Evolutionary conservation across 2,329 filamentous ascomycete genomes (phyloP).

Genomic region (Microthyrium microscopicum): DNA sequence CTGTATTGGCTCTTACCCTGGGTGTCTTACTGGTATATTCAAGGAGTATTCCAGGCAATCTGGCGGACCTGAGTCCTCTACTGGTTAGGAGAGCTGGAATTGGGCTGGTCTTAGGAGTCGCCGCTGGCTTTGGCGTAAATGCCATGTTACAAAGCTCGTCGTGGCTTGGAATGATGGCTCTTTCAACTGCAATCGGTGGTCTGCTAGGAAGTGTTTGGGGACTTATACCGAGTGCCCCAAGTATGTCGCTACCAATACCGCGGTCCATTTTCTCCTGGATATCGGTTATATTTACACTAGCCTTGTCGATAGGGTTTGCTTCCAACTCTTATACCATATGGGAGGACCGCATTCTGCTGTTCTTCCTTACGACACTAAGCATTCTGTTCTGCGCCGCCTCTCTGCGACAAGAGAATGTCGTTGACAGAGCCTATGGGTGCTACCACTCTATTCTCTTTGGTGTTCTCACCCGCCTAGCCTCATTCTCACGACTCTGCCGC

Average conservation of each 20-base stretch:
- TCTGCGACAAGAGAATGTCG: slow-evolving; percentile 48
- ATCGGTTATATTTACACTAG: slow-evolving; percentile 61
- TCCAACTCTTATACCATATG: slow-evolving; percentile 98
- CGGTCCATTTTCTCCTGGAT: slow-evolving; percentile 80
- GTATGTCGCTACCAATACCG: slow-evolving; percentile 42
- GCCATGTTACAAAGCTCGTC: slow-evolving; percentile 24
- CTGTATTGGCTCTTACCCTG: slow-evolving; percentile 51
- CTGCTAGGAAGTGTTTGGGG: slow-evolving; percentile 14
- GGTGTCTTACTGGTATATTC: slow-evolving; percentile 58
- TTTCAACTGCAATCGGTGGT: slow-evolving; percentile 23
- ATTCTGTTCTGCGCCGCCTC: slow-evolving; percentile 58
- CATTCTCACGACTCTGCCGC: slow-evolving; percentile 79
- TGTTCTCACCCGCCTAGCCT: slow-evolving; percentile 60
- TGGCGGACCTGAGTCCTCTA: slow-evolving; percentile 34
- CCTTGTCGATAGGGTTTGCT: slow-evolving; percentile 83
- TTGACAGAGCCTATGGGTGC: slow-evolving; percentile 57
- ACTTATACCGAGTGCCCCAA: slow-evolving; percentile 15
- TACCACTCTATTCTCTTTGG: slow-evolving; percentile 79
- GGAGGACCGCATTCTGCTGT: slow-evolving; percentile 89
- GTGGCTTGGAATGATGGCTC: slow-evolving; percentile 24
- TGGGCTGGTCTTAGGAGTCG: slow-evolving; percentile 29
- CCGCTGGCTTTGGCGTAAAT: slow-evolving; percentile 25
- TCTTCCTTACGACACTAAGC: slow-evolving; percentile 81
- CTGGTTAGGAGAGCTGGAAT: slow-evolving; percentile 34
- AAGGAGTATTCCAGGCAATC: slow-evolving; percentile 35